These are phyloP conservation scores for Anisodus acutangulus DNA, from an alignment of 257 asterid species.

Conservation along the genomic window DNA sequence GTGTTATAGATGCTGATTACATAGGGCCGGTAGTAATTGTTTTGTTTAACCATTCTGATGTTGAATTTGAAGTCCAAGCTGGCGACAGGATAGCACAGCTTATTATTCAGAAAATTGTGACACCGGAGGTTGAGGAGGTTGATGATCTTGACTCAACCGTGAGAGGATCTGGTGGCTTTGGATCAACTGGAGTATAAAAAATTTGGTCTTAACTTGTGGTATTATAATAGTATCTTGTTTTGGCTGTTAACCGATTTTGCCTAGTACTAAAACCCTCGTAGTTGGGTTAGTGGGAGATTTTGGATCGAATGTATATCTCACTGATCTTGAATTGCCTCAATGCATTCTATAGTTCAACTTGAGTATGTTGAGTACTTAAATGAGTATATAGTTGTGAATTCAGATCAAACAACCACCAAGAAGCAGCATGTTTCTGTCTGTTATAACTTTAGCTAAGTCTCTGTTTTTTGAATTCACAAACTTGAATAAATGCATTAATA, in stretches of 20 bases:
- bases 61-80: constrained; percentile 46
- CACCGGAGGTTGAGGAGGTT: constrained; percentile 39
- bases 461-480: no score
- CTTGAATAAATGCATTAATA: no score
- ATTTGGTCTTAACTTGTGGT: background rate
- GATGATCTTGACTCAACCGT: constrained; percentile 45
- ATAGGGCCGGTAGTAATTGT: constrained; percentile 54
- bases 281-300: background rate
- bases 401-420: background rate
- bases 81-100: constrained; percentile 57
- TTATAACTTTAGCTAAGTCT: no score
- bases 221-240: background rate
- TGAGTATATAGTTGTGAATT: no score
- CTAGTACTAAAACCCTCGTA: background rate
- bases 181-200: constrained; percentile 50
- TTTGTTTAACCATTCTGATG: constrained; percentile 51
- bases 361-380: no score
- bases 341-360: background rate
- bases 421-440: background rate
- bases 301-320: background rate
- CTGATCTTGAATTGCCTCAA: background rate
- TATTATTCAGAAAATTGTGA: constrained; percentile 43
- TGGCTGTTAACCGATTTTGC: background rate
- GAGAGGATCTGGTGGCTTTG: constrained; percentile 50
- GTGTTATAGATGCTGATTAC: constrained; percentile 88